These are phyloP conservation scores for Ophiosphaerella herpotricha DNA, from an alignment of 2,329 filamentous ascomycete genomes.

Conservation along the genomic window DNA sequence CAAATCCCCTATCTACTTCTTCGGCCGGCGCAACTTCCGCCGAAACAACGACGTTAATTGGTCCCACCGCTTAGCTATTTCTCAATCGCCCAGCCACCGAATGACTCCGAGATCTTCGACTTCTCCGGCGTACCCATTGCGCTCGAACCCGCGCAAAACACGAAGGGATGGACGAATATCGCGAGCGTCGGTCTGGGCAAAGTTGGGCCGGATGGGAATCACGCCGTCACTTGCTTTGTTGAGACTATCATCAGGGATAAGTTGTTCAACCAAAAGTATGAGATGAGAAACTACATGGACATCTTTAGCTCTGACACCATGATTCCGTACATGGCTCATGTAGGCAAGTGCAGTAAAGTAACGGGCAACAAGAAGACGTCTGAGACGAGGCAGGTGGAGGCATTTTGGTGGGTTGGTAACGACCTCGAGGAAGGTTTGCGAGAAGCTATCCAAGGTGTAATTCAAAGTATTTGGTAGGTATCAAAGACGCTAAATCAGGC, in stretches of 20 bases:
- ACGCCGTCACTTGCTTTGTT: constrained; percentile 20
- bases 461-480: no score
- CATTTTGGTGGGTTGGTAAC: neutral
- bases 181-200: constrained; percentile 6
- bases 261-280: neutral
- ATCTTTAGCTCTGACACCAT: constrained; percentile 2
- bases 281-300: constrained; percentile 14
- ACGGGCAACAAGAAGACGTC: neutral
- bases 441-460: no score
- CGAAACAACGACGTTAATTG: constrained; percentile 95
- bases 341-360: neutral
- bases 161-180: constrained; percentile 7
- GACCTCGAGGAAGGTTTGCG: no score
- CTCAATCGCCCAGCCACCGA: constrained; percentile 24
- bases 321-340: neutral
- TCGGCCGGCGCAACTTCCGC: constrained; percentile 71
- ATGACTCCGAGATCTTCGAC: constrained; percentile 28
- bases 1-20: constrained; percentile 25
- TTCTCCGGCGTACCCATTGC: constrained; percentile 29
- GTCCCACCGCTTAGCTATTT: constrained; percentile 63
- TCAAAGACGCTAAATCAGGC: no score
- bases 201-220: constrained; percentile 8
- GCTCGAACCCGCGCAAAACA: constrained; percentile 13
- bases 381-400: neutral
- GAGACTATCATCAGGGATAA: constrained; percentile 20